Evolutionary conservation across 495 filamentous ascomycete genomes (phyloP), one percentile per base, ranked within the genome.

Genomic region (Neurospora sp.): DNA sequence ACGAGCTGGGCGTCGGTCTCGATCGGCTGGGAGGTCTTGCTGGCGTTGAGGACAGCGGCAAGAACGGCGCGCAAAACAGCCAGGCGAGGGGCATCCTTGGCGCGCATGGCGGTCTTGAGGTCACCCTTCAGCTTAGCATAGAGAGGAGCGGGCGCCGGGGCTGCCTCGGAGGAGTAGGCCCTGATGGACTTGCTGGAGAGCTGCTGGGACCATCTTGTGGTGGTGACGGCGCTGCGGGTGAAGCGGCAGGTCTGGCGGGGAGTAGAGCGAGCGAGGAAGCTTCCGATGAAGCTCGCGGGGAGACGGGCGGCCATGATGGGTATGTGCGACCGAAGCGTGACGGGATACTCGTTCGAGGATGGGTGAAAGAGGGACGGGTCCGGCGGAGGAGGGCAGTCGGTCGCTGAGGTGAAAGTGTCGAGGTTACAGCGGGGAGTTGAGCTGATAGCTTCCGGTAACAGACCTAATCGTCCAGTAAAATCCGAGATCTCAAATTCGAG

Each of bases 61-160:
- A 90, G 81, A 71, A 90, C 76, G n/a, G 83, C 76, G 71, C 88
- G 86, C 68, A 89, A 80, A 16, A 88, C 88, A 68, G 81, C 76
- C 22, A 89, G 84, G 22, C 86, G 82, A 37, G 82, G 80, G 65
- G 85, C 80, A 75, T 89, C 87, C 78, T 89, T 90, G 59, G 80
- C 81, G 48, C 85, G 83, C 88, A 90, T 89, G 68, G 88, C 87
- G 42, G 82, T 78, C 78, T 90, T 90, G 70, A 90, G 80, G 73
- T 90, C 88, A 65, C 79, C 80, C 70, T 88, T 89, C 71, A 85
- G 74, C 75, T 79, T 86, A 61, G 79, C 74, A 22, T 84, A 78
- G 6, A 85, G 79, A 9, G 82, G 81, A n/a, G 83, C 81, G 40
- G 82, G 78, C 3, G 82, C 74, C 12, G 80, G 76, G 22, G 77